Evolutionary conservation across 129 eudicot genomes (phyloP), one percentile per base, ranked within the genome.

Genomic region (Erigeron canadensis): DNA sequence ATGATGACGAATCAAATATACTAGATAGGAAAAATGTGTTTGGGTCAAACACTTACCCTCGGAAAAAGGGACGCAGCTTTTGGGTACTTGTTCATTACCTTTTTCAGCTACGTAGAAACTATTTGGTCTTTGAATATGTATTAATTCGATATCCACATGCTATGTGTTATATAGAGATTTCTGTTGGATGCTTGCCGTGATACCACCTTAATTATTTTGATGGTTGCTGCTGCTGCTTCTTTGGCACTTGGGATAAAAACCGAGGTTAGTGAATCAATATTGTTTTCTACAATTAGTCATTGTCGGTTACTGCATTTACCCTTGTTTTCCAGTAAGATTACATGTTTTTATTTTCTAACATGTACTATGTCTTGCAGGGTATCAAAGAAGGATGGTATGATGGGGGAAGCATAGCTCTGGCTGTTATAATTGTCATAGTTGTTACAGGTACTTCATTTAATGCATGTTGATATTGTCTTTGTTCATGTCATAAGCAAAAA

Each of bases 201-300:
- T 78, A 85, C 96, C 8, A 89, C 96, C 9, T 76, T 93, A 65
- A 87, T 93, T 51, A 93, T 93, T 68, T 84, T 93, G 89, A 93
- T 93, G 95, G 92, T 93, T 19, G 98, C 98, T 72, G 96, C 98
- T 57, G 90, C 89, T 72, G 96, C 98, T 69, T 89, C 96, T 56
- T 77, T 93, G 80, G 98, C 91, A 15, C 88, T 93, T 12, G 96
- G 98, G 16, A 93, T 93, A 65, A 93, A 93, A 80, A 81, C 96
- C n/a, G 96, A 93, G 96, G 98, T 93, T 67, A 78, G 88, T 16
- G 16, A 56, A 57, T 66, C 37, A 23, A 37, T 17, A 28, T 17
- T 28, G 34, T 73, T 44, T 13, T 18, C 18, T 43, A 65, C 23
- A 11, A 9, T 63, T 40, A 39, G 34, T 40, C 7, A 17, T 40